Percentiles rank a stretch among this genome's conserved stretches.
phyloP scores from a whole-genome alignment of 805 yeast species.

The Spathaspora passalidarum region DNA sequence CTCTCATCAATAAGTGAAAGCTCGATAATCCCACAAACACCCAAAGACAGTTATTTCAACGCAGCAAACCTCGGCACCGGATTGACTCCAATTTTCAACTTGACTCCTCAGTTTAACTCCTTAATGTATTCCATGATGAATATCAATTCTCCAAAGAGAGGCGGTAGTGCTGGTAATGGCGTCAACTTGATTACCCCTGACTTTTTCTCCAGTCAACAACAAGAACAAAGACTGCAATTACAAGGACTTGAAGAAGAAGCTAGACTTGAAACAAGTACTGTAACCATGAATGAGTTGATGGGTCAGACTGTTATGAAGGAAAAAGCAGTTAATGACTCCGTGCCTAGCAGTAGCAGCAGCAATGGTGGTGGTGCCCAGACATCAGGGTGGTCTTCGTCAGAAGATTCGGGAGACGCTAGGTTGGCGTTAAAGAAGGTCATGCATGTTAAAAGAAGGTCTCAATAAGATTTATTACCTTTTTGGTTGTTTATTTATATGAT shows the following conservation, averaged over 20 bases:
- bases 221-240: conserved; percentile 6
- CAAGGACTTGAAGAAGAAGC: conserved; percentile 3
- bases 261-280: conserved; percentile 3
- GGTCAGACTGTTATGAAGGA: conserved; percentile 8
- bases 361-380: neutral
- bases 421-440: conserved; percentile 35
- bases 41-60: conserved; percentile 25
- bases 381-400: conserved; percentile 8
- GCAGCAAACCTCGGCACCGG: conserved; percentile 17
- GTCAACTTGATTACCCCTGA: conserved; percentile 21
- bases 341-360: neutral
- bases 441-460: conserved; percentile 19
- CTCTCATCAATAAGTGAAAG: conserved; percentile 7
- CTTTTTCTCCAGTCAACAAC: conserved; percentile 17
- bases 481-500: neutral
- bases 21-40: conserved; percentile 29
- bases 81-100: conserved; percentile 31
- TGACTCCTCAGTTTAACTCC: conserved; percentile 40
- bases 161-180: conserved; percentile 10
- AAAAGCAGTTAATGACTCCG: neutral
- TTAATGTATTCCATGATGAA: conserved; percentile 37
- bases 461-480: too few species aligned
- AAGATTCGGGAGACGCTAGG: conserved; percentile 37
- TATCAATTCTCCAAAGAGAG: conserved; percentile 25
- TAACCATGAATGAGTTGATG: conserved; percentile 20